phyloP scores from a whole-genome alignment of 192 early-diverging fungal species.

The Dissophora ornata region DNA sequence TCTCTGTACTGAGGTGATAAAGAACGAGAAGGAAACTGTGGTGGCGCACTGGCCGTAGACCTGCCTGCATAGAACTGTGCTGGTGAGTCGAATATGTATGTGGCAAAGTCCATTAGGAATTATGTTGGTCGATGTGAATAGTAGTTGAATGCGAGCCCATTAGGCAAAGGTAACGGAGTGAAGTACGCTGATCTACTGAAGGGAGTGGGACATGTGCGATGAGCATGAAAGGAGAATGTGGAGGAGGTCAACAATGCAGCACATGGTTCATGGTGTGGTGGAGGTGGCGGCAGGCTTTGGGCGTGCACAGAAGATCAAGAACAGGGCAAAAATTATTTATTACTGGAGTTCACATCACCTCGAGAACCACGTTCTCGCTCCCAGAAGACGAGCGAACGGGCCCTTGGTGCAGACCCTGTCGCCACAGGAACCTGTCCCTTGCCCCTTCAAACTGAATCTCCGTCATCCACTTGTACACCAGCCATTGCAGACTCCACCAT shows the following conservation, averaged over 20 bases:
- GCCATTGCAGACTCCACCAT: slow-evolving; percentile 29
- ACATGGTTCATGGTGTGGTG: no score
- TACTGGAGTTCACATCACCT: neutral
- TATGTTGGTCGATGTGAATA: neutral
- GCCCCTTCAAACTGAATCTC: slow-evolving; percentile 34
- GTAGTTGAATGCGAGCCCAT: neutral
- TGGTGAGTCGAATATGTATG: slow-evolving; percentile 38
- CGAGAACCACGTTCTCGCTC: slow-evolving; percentile 17
- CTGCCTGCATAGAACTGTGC: slow-evolving; percentile 34
- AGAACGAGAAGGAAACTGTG: no score
- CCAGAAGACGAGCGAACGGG: slow-evolving; percentile 1
- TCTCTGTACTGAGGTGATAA: no score
- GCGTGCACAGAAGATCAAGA: no score
- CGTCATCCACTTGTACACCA: slow-evolving; percentile 47
- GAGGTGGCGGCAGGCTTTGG: no score
- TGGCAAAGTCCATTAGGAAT: slow-evolving; percentile 25
- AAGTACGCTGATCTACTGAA: neutral
- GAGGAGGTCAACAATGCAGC: no score
- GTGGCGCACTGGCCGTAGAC: no score
- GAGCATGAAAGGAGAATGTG: neutral
- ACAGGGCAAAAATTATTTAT: no score
- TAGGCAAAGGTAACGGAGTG: neutral
- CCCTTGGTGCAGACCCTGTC: slow-evolving; percentile 25
- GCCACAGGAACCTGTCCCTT: slow-evolving; percentile 35
- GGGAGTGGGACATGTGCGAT: neutral